Base-by-base conservation (phyloP, 257 asterid genomes). In the Solanum piurae region DNA sequence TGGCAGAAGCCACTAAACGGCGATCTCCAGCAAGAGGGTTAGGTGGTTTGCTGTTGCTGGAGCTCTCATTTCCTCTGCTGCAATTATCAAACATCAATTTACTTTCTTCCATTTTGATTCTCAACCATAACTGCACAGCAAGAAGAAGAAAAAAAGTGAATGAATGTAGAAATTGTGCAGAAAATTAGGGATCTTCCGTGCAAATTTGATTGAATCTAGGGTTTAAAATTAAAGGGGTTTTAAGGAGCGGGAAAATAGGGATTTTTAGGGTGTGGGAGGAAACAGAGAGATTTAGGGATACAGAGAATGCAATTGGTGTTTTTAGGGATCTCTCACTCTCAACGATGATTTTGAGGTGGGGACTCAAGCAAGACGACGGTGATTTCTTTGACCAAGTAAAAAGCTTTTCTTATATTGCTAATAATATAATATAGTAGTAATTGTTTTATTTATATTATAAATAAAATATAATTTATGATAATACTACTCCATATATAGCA, bases 61-160 rank as follows among this genome's bases (percentile, higher is more conserved):
- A 92, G 92, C 90, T 90, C 89, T 88, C 92, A 85, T 87, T 89
- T 40, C 89, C 95, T 13, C 89, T 85, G 86, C 90, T 85, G 79
- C 89, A 74, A 66, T 85, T 95, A 91, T 88, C 62, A 31, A 89
- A 42, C 89, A 84, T 86, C 44, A 90, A 90, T 83, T 95, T 96
- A 93, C 91, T 93, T 91, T 90, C 98, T 89, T 96, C 99, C 99
- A 96, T 96, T 89, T 77, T 90, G 90, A 89, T 90, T 89, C 92
- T 91, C 77, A 91, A 94, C 93, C 97, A 94, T 95, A 91, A 91
- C 96, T 77, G 14, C 27, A n/a, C 12, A 60, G 37, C 21, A 42
- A 40, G 7, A 77, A 77, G 13, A 75, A 4, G 2, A 77, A 77
- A 74, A 74, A 9, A 36, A 10, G 49, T 38, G 60, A 76, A 75